Evolutionary conservation across 371 early-diverging fungal species (phyloP), one percentile per base, ranked within the genome.

Genomic region (Actinomortierella ambigua): DNA sequence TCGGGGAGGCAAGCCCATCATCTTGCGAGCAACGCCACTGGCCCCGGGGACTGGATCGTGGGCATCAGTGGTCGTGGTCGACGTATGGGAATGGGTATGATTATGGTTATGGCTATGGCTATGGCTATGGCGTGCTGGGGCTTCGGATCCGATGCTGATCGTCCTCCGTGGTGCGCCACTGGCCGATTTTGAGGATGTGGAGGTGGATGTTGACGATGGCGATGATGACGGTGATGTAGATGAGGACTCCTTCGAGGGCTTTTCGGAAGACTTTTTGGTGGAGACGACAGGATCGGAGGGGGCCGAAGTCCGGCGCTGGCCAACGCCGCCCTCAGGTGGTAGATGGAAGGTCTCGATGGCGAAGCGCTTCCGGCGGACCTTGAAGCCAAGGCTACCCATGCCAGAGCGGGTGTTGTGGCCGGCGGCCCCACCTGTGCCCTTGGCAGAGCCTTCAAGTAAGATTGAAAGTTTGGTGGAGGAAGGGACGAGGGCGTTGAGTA

Each of bases 311-410:
- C 90, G 82, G 29, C 92, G 77, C 47, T 90, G 90, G 9, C 85
- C 83, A 1, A 90, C 86, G 7, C 92, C 91, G 40, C 92, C 92
- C 66, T 97, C 97, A 6, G 96, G 95, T 15, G 98, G 98, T 55
- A 97, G 75, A 68, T 92, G 89, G 79, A 94, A 96, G 0, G 95
- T 90, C 63, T 96, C 96, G 28, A 97, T 92, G 2, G 86, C 79
- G 70, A 97, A 96, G 57, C 93, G 83, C 66, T 95, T 96, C 49
- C 97, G 81, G 41, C 95, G 78, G 28, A 93, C 87, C 59, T 90
- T 92, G 79, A 94, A 94, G 23, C 89, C 94, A 22, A 96, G 68
- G 65, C 56, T 50, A 14, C 57, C 53, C 34, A 53, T 44, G 42
- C 11, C 28, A 15, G n/a, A n/a, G n/a, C n/a, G n/a, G n/a, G n/a